Base-by-base conservation (phyloP, 169 alveolate genomes). In the Toxoplasma gondii region DNA sequence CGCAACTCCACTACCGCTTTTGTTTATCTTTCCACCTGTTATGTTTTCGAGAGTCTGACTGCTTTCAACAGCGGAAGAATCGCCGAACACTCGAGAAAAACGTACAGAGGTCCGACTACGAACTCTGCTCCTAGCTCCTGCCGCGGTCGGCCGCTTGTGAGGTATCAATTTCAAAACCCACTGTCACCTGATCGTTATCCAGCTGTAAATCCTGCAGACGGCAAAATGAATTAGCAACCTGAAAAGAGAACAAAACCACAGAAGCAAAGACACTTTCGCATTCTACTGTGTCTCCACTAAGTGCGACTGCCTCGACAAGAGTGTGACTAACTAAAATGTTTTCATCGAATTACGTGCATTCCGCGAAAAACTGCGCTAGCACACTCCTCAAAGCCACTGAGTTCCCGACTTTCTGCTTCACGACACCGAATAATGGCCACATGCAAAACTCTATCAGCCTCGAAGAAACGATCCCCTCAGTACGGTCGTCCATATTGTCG, bases 171-270 rank as follows among this genome's bases (percentile, higher is more conserved):
- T 82, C 90, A 45, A 82, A 82, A 22, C 90, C 90, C 34, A 82
- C 70, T 22, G 90, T 82, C 38, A 82, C 41, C 41, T 41, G 49
- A 22, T 82, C 67, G 29, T 44, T 45, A 41, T 36, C 49, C 67
- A 82, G 38, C 38, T 36, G 49, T 36, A 82, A 24, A 24, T 82
- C 90, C 31, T 82, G 49, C 41, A 82, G 67, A 31, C 90, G 90
- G 39, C 90, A 82, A n/a, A 82, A 82, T 0, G 69, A 82, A n/a
- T 82, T 82, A 36, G 90, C 90, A n/a, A 43, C 90, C 90, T 82
- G 90, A 39, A 41, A 24, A 43, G 31, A 82, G 36, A 31, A 12
- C 54, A n/a, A 16, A 74, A n/a, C 22, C 84, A 4, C 84, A n/a
- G 45, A 27, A 41, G 34, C 12, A 41, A 19, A 27, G 12, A 16